Evolutionary conservation across 345 rosid genomes (phyloP).

Genomic region (Pistacia vera): DNA sequence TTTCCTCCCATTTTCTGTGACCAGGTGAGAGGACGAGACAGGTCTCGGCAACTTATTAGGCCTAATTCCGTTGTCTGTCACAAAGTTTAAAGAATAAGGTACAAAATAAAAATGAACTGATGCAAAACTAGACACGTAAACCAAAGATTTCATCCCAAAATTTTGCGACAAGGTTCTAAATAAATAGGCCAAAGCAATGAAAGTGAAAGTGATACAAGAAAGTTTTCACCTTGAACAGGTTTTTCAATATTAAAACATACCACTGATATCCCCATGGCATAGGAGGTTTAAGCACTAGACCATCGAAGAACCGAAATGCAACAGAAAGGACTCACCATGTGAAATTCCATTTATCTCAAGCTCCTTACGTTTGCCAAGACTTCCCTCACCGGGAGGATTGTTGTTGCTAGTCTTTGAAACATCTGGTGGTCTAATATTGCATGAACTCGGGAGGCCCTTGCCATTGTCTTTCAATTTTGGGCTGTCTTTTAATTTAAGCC

Average conservation of each 20-base stretch:
- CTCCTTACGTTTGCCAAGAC: slow-evolving; percentile 59
- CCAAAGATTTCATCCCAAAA: slow-evolving; percentile 3
- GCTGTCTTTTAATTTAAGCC: slow-evolving; percentile 29
- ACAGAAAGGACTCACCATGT: slow-evolving; percentile 56
- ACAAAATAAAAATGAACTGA: slow-evolving; percentile 13
- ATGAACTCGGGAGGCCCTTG: slow-evolving; percentile 22
- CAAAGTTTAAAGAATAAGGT: slow-evolving; percentile 29
- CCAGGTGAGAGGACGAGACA: slow-evolving; percentile 29
- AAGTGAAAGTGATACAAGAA: background rate
- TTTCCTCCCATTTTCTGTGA: slow-evolving; percentile 47
- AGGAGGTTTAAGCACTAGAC: slow-evolving; percentile 16
- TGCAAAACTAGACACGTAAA: slow-evolving; percentile 2
- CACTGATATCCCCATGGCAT: slow-evolving; percentile 18
- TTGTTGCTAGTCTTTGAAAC: slow-evolving; percentile 19
- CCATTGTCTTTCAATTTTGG: slow-evolving; percentile 18
- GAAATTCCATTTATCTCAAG: slow-evolving; percentile 58
- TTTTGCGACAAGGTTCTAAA: background rate
- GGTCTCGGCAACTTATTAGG: slow-evolving; percentile 52
- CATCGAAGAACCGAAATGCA: slow-evolving; percentile 17
- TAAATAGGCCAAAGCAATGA: background rate
- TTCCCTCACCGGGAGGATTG: slow-evolving; percentile 28
- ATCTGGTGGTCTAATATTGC: slow-evolving; percentile 24
- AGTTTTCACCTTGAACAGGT: slow-evolving; percentile 12
- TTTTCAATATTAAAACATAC: slow-evolving; percentile 15
- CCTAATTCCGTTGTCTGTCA: slow-evolving; percentile 49